Base-by-base conservation (phyloP, 2,329 filamentous ascomycete genomes). In the Aspergillus amoenus region DNA sequence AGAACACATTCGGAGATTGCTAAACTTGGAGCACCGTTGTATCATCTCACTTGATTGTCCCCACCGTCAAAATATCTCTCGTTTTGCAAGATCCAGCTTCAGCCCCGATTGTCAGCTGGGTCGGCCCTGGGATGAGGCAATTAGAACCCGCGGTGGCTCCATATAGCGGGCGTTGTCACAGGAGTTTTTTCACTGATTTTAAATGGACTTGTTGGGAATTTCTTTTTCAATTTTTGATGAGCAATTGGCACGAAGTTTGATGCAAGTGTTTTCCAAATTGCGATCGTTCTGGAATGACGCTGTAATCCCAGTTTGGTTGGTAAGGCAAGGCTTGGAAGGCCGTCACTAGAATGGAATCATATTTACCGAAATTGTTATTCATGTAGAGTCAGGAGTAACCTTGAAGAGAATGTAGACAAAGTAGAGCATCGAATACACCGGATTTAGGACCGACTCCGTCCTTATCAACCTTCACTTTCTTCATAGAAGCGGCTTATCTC, bases 1-100 rank as follows among this genome's bases (percentile, higher is more conserved):
- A 97, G 86, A 99, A 97, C 84, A 99, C 94, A 55, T 99, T 99
- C 73, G 94, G 94, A 73, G 72, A 74, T 59, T 61, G 58, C 50
- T 66, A 61, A 62, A 47, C 56, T 32, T 40, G 45, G 42, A 42
- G 21, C 30, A 54, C 55, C 45, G 49, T 56, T 64, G 30, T 55
- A 55, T 57, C 48, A 47, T 43, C 57, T 30, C 56, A 57, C 56
- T 34, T 60, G 57, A 54, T 55, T 27, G 52, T 50, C 48, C 47
- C 44, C 53, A 43, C 49, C 53, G 61, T 62, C 57, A 58, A 52
- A 52, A 47, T 41, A 30, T 50, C 37, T 50, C 37, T 37, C 40
- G 45, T 46, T 55, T 52, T 41, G 54, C 55, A 52, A 61, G 49
- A 27, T 55, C 55, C 40, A 55, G 55, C 52, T 46, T 52, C 24